Conservation (phyloP, 208 protist genomes). For the Leishmania guyanensis region DNA sequence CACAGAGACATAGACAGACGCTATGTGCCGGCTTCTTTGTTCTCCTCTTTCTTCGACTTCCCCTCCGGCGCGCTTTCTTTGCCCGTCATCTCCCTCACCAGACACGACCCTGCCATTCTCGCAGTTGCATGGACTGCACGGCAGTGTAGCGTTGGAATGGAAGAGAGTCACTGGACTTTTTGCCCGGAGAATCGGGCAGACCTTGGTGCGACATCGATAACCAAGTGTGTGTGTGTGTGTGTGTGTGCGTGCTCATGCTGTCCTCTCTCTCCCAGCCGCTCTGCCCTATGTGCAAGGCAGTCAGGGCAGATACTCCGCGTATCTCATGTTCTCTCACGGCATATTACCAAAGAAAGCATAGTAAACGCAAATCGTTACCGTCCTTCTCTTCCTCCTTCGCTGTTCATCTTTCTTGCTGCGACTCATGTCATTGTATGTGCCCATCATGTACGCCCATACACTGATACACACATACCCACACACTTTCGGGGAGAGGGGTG, state of each 20-base stretch:
- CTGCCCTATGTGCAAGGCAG: background rate
- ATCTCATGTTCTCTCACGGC: background rate
- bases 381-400: background rate
- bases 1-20: background rate
- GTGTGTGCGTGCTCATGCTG: background rate
- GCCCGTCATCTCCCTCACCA: background rate
- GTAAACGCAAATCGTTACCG: background rate
- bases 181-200: background rate
- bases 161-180: background rate
- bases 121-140: background rate
- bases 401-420: conserved; percentile 4
- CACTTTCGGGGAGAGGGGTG: background rate
- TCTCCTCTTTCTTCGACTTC: too few species aligned
- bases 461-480: background rate
- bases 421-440: background rate
- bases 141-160: background rate
- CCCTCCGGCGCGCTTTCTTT: background rate
- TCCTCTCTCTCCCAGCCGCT: background rate
- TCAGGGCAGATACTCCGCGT: background rate
- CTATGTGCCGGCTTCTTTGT: background rate
- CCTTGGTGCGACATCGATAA: background rate
- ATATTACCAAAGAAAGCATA: background rate
- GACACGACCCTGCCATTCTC: background rate
- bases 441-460: background rate
- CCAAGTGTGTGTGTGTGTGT: background rate